Conservation (phyloP, 108 stramenopile species). For the Pseudonitzschia multistriata region DNA sequence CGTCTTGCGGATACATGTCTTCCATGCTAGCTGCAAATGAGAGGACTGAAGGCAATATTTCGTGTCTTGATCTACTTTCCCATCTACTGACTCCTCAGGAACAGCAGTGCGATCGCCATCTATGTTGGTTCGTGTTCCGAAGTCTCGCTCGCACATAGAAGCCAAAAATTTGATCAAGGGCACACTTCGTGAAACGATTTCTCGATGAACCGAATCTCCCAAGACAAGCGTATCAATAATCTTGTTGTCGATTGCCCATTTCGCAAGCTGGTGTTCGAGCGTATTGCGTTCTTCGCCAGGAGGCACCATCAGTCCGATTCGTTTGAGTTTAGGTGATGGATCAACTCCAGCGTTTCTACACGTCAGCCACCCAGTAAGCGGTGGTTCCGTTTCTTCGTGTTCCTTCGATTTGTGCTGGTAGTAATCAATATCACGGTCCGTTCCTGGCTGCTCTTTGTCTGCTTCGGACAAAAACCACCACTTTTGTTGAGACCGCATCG, state of each 20-base stretch:
- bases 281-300: slow-evolving; percentile 72
- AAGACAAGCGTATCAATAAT: slow-evolving; percentile 76
- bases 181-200: slow-evolving; percentile 74
- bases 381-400: slow-evolving; percentile 79
- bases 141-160: slow-evolving; percentile 63
- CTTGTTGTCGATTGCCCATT: slow-evolving; percentile 84
- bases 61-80: background rate
- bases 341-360: slow-evolving; percentile 71
- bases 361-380: slow-evolving; percentile 72
- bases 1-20: slow-evolving; percentile 72
- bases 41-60: slow-evolving; percentile 71
- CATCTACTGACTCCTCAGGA: background rate
- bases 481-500: slow-evolving; percentile 93
- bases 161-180: slow-evolving; percentile 82
- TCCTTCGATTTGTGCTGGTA: slow-evolving; percentile 93
- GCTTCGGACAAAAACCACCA: slow-evolving; percentile 99
- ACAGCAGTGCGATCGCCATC: background rate
- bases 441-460: slow-evolving; percentile 93
- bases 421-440: slow-evolving; percentile 97
- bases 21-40: slow-evolving; percentile 83
- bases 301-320: slow-evolving; percentile 73
- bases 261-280: slow-evolving; percentile 70
- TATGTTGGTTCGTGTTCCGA: background rate
- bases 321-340: slow-evolving; percentile 71
- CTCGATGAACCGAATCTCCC: slow-evolving; percentile 77